Conservation (phyloP, 169 alveolate genomes). For the Plasmodium ovale region DNA sequence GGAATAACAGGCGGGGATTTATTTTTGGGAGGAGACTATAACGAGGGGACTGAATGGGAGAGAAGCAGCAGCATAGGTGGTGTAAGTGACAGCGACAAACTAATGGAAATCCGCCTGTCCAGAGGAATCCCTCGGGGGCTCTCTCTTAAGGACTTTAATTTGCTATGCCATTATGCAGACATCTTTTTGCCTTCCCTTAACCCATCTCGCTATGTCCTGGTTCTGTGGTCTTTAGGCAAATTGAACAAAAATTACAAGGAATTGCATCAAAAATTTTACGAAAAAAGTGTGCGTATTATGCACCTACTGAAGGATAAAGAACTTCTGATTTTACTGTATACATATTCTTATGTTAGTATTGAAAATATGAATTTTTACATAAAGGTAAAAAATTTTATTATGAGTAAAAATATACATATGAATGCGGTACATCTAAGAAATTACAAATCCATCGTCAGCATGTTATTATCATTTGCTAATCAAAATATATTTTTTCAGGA, state of each 20-base stretch:
- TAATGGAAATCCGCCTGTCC: too few relatives aligned
- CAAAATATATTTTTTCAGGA: conserved; percentile 67
- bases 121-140: not conserved
- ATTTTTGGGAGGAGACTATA: not conserved
- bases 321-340: conserved; percentile 32
- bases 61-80: not conserved
- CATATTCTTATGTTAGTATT: conserved; percentile 66
- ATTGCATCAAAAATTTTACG: conserved; percentile 25
- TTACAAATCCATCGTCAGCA: conserved; percentile 51
- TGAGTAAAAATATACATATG: conserved; percentile 24
- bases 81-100: not conserved
- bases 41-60: not conserved
- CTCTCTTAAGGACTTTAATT: conserved; percentile 13
- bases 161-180: conserved; percentile 52
- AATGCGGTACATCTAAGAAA: conserved; percentile 8
- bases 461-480: conserved; percentile 56
- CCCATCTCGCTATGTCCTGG: conserved; percentile 65
- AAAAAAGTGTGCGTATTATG: conserved; percentile 33
- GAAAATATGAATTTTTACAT: conserved; percentile 36
- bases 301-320: conserved; percentile 43
- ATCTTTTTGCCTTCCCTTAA: conserved; percentile 27
- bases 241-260: conserved; percentile 43
- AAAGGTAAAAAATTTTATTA: conserved; percentile 60
- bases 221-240: conserved; percentile 73
- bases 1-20: not conserved